A percentile compares a stretch with the other conserved stretches of the same genome.
Evolutionary conservation across 805 yeast species (phyloP).

Genomic region (Priceomyces melissophilus): DNA sequence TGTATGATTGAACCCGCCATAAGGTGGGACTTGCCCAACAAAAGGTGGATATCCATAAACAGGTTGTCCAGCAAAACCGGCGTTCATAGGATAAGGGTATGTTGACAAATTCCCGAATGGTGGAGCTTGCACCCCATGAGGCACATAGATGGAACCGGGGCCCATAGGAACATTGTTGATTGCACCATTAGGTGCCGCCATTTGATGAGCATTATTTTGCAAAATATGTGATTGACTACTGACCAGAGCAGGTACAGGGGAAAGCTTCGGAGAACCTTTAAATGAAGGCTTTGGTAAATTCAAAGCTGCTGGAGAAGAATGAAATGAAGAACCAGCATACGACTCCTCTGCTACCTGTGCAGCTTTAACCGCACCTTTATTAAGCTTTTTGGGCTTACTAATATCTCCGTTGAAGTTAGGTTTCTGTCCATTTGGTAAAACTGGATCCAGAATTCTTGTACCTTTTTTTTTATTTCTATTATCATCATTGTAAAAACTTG

Average conservation of each 20-base stretch:
- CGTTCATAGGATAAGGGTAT: constrained; percentile 1
- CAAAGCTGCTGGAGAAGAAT: constrained; percentile 53
- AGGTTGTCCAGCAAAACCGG: not conserved
- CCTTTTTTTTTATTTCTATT: constrained; percentile 7
- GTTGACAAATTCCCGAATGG: too few species aligned
- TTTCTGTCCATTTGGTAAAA: constrained; percentile 27
- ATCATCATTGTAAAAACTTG: constrained; percentile 19
- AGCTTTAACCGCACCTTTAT: not conserved
- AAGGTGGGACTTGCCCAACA: too few species aligned
- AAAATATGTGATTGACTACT: not conserved
- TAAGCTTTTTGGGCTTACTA: constrained; percentile 9
- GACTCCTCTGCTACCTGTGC: constrained; percentile 21
- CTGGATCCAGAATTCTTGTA: constrained; percentile 8
- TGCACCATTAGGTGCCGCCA: constrained; percentile 1
- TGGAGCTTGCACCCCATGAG: too few species aligned
- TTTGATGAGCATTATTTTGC: constrained; percentile 4
- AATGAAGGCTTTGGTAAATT: constrained; percentile 56
- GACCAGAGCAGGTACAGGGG: constrained; percentile 3
- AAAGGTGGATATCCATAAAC: constrained; percentile 2
- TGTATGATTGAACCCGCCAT: too few species aligned
- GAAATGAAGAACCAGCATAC: constrained; percentile 58
- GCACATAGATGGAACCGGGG: too few species aligned
- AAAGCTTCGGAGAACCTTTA: constrained; percentile 23
- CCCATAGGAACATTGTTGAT: too few species aligned
- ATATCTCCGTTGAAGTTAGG: constrained; percentile 16